phyloP scores from a whole-genome alignment of 2,329 filamentous ascomycete species.

The Trichoderma cornu-damae region DNA sequence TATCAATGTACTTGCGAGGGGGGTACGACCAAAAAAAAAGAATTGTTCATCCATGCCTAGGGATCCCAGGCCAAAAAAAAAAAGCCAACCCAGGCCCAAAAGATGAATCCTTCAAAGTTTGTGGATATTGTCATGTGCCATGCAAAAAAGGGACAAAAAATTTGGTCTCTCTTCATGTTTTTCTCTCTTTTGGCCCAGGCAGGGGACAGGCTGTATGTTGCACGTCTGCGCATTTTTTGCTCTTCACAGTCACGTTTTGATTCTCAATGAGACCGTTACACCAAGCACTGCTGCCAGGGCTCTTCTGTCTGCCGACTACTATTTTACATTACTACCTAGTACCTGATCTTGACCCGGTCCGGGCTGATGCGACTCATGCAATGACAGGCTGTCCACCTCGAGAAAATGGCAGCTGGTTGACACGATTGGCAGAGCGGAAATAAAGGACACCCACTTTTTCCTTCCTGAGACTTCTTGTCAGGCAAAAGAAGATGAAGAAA shows the following conservation, averaged over 20 bases:
- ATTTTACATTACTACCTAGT: no score
- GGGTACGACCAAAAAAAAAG: background rate
- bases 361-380: slow-evolving; percentile 13
- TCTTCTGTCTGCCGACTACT: background rate
- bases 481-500: background rate
- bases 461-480: slow-evolving; percentile 10
- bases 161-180: no score
- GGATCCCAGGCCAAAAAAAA: background rate
- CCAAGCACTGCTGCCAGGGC: background rate
- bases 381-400: background rate
- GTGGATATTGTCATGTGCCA: background rate
- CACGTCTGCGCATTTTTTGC: background rate
- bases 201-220: background rate
- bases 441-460: slow-evolving; percentile 3
- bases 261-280: slow-evolving; percentile 6
- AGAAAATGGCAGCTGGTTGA: slow-evolving; percentile 1
- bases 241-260: background rate
- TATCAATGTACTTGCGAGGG: background rate
- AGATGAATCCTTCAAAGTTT: background rate
- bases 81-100: background rate
- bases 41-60: background rate
- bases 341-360: slow-evolving; percentile 9
- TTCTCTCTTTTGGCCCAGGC: no score
- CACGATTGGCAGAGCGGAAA: slow-evolving; percentile 15
- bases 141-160: background rate